Base-by-base conservation (phyloP, 2,329 filamentous ascomycete genomes). In the Botrytis byssoidea region DNA sequence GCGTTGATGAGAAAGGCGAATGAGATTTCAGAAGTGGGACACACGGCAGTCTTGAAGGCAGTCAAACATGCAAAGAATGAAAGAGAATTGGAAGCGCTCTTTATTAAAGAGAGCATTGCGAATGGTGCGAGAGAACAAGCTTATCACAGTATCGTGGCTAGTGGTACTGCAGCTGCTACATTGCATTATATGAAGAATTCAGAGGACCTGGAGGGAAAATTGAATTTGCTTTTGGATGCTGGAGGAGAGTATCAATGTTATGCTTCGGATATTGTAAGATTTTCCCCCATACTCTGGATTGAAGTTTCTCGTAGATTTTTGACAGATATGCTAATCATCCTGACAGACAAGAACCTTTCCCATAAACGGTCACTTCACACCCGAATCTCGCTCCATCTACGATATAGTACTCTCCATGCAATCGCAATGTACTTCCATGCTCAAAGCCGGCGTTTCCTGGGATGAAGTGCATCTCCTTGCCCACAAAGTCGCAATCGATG, bases 341-440 rank as follows among this genome's bases (percentile, higher is more conserved):
- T 66, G n/a, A 57, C 46, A 95, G 85, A 98, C 95, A 1, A 89
- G 95, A 69, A 95, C 93, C 0, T 97, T 97, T 80, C 95, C 95
- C 2, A 90, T 97, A 77, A 88, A 84, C 6, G 92, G 92, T 74
- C 88, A 87, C 76, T 94, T 93, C 82, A 91, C 88, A 72, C 83
- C 87, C 66, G 90, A 95, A 82, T 91, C 89, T 68, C 86, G 90
- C 78, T 86, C 90, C 76, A 92, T 97, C 75, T 97, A 97, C 84
- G 88, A 92, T 76, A 90, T 97, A 57, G 95, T 98, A 0, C 87
- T 94, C 65, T 87, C 90, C 79, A 98, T 98, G 95, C 95, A 98
- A 83, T 86, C 89, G 46, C 90, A 93, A 76, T 93, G 90, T 79
- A 95, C 93, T 76, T 87, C 84, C 5, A 86, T 90, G 78, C 88